Evolutionary conservation across 2,329 filamentous ascomycete species (phyloP), one percentile per base, ranked within the genome.

Genomic region (Epichloe gansuensis): DNA sequence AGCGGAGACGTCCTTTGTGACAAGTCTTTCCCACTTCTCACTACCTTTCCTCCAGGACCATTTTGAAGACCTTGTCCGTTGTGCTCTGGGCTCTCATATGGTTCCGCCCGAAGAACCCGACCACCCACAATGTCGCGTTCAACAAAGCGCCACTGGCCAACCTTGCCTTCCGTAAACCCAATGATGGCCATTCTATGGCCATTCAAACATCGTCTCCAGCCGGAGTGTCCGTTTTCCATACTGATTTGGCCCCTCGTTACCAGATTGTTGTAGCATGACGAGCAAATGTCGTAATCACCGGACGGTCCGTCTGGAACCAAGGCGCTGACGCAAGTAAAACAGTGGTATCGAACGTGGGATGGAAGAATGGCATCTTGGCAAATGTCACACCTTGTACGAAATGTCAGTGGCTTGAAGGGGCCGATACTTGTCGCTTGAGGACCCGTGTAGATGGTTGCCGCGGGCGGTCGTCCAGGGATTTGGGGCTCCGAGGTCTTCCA

Each of bases 211-310:
- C 90, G 78, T 11, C 90, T 78, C 91, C 91, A 96, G 3, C 91
- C 91, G 11, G 75, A 76, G 4, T 82, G 75, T 0, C 91, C 90
- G 58, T 95, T 90, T 55, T 91, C 85, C 17, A 74, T 71, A 52
- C 80, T 82, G 56, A 96, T 83, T 46, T 80, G 81, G 8, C 79
- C 77, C 0, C 76, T 76, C 2, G 74, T 69, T 2, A 86, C 77
- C 7, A 91, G 75, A 46, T 77, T 78, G 48, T 77, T 71, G 66
- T 96, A 96, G 72, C 91, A 96, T 4, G 76, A 72, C 17, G 75
- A 75, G 69, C 91, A 96, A 47, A 95, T 80, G 60, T 96, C 88
- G 66, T 93, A 95, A 65, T 94, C 86, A n/a, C 90, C 90, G 0
- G 70, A 68, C 25, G 70, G 62, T 4, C 73, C 70, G 34, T 78